A percentile compares a stretch with the other conserved stretches of the same genome.
phyloP scores from a whole-genome alignment of 1,284 basidiomycete genomes.

The Volvariella volvacea region DNA sequence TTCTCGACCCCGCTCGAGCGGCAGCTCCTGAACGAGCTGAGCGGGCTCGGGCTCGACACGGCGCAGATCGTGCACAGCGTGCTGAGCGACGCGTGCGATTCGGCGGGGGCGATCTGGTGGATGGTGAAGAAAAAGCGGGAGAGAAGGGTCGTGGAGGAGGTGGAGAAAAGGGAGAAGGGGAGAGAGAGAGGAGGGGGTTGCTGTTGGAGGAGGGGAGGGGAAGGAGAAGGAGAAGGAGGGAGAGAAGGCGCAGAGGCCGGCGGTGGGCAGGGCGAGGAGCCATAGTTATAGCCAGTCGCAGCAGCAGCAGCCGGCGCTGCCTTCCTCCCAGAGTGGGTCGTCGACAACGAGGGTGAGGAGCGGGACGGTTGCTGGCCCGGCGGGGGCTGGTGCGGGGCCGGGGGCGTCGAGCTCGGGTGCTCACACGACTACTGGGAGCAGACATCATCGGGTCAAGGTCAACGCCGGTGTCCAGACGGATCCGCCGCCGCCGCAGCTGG shows the following conservation, averaged over 20 bases:
- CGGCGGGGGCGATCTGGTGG: constrained; percentile 94
- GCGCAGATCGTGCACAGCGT: constrained; percentile 95
- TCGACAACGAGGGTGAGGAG: no score
- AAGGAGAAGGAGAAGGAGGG: constrained; percentile 13
- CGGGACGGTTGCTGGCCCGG: no score
- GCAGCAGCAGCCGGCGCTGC: no score
- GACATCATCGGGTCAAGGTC: not conserved
- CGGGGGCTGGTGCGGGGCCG: no score
- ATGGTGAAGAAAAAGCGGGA: constrained; percentile 81
- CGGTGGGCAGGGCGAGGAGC: no score
- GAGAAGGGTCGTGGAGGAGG: constrained; percentile 42
- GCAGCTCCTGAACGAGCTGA: constrained; percentile 72
- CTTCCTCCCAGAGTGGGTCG: no score
- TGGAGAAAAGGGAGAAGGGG: not conserved
- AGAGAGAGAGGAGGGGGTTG: constrained; percentile 8
- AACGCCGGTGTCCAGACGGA: constrained; percentile 35
- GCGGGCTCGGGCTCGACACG: constrained; percentile 81
- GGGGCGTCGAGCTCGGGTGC: no score
- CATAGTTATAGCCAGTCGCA: no score
- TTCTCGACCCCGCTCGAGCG: constrained; percentile 84
- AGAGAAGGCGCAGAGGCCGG: constrained; percentile 17
- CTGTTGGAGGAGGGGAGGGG: constrained; percentile 10
- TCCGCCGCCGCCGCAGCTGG: constrained; percentile 63
- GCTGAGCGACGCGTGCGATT: constrained; percentile 87
- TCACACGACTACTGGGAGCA: no score